phyloP scores from a whole-genome alignment of 345 rosid genomes.

The Dovyalis caffra region DNA sequence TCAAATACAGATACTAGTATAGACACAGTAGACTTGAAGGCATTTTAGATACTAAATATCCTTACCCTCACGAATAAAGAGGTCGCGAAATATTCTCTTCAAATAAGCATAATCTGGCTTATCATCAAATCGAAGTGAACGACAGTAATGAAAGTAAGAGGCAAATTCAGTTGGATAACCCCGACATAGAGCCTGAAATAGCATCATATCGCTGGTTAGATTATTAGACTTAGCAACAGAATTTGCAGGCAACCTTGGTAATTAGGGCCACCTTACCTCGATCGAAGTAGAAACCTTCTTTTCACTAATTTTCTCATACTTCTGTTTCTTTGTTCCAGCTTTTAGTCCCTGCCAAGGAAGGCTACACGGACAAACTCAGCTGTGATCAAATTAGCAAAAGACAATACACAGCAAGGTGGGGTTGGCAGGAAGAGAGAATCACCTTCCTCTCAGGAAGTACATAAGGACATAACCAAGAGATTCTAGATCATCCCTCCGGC shows the following conservation, averaged over 20 bases:
- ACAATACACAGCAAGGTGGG: neutral
- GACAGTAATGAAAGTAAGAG: slow-evolving; percentile 87
- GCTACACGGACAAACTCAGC: slow-evolving; percentile 34
- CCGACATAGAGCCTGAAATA: slow-evolving; percentile 67
- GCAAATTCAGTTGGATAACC: slow-evolving; percentile 93
- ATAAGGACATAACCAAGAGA: slow-evolving; percentile 94
- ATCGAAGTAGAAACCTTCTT: slow-evolving; percentile 86
- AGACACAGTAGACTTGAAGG: neutral
- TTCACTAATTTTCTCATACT: slow-evolving; percentile 91
- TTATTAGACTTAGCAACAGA: neutral
- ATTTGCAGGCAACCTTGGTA: neutral
- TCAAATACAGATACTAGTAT: neutral
- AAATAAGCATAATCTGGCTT: slow-evolving; percentile 89
- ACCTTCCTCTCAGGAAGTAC: slow-evolving; percentile 95
- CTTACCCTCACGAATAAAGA: slow-evolving; percentile 90
- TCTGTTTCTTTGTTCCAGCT: slow-evolving; percentile 92
- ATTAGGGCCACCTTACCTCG: slow-evolving; percentile 49
- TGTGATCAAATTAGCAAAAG: slow-evolving; percentile 10
- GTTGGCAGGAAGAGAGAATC: slow-evolving; percentile 18
- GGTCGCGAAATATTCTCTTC: slow-evolving; percentile 86
- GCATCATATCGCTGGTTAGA: slow-evolving; percentile 13
- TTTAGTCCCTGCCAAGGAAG: slow-evolving; percentile 98
- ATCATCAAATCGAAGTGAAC: slow-evolving; percentile 83
- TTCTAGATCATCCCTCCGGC: slow-evolving; percentile 96
- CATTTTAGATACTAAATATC: neutral